These are phyloP conservation scores for Emmonsiellopsis sp. DNA, from an alignment of 2,329 filamentous ascomycete species.

Conservation along the genomic window DNA sequence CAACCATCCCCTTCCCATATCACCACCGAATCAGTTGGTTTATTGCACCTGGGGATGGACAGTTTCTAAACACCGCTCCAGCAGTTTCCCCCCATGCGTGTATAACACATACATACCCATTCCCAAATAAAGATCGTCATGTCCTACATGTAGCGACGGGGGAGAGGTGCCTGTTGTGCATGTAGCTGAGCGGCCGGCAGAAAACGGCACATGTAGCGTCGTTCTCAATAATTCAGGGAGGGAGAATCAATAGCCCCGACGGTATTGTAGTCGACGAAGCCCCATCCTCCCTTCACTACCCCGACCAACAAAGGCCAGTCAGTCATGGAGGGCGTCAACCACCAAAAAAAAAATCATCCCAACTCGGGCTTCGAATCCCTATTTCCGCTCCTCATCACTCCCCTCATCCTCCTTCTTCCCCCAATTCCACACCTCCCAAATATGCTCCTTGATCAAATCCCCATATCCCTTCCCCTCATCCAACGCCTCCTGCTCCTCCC, in stretches of 20 bases:
- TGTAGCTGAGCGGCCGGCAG: background rate
- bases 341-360: background rate
- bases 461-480: conserved; percentile 32
- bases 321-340: background rate
- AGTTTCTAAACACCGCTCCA: too few relatives aligned
- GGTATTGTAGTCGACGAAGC: background rate
- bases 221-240: too few relatives aligned
- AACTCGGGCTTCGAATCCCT: background rate
- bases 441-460: conserved; percentile 36
- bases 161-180: too few relatives aligned
- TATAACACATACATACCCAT: background rate
- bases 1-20: too few relatives aligned
- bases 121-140: background rate
- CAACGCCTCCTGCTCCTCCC: conserved; percentile 30
- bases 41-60: too few relatives aligned
- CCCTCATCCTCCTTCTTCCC: conserved; percentile 17
- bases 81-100: too few relatives aligned
- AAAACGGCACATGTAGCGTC: background rate
- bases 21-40: too few relatives aligned
- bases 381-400: conserved; percentile 21
- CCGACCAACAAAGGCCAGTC: too few relatives aligned
- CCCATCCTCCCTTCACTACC: background rate
- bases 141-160: too few relatives aligned
- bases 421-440: conserved; percentile 29
- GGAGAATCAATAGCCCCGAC: background rate